Base-by-base conservation (phyloP, 2,329 filamentous ascomycete genomes). In the Aspergillus caelatus region DNA sequence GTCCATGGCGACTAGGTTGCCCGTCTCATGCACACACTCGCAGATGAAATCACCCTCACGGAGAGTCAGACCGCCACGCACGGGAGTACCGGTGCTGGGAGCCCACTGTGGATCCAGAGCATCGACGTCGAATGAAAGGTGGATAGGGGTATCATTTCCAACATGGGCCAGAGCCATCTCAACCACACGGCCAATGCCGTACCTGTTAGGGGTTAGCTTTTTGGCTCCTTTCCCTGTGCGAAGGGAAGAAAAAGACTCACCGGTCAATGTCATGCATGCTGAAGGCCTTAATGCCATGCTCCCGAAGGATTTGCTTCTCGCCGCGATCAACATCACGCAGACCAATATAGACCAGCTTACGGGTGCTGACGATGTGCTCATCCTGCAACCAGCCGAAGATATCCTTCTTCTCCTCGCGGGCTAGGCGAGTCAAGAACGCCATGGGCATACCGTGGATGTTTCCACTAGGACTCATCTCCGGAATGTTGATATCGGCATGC, bases 391-490 rank as follows among this genome's bases (percentile, higher is more conserved):
- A 99, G 62, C 93, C 94, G 80, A 99, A 98, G 63, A 91, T 87
- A 73, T 95, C 91, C 65, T 90, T 86, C 61, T 87, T 84, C 55
- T 92, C 86, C 72, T 93, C 92, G 69, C 82, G 88, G 53, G 94
- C 92, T 62, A 99, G 83, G 0, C 95, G 93, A 0, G 93, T 94
- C 69, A 97, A 79, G 80, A 98, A 99, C 4, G 92, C 88, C 43
- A 98, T 91, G 2, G 95, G 95, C 95, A 99, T 99, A 71, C 95
- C 95, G 81, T 99, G 95, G 67, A 99, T 91, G 80, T 98, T 98
- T 39, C 95, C 95, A 70, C 91, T 95, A 48, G 86, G 91, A 68
- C 91, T 94, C 55, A 88, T 90, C 86, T 98, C 94, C 59, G 94
- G 95, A 1, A 92, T 93, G 82, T 99, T 99, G 84, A 99, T 97